Base-by-base conservation (phyloP, 164 flowering plant species). In the Vitis cinerea region DNA sequence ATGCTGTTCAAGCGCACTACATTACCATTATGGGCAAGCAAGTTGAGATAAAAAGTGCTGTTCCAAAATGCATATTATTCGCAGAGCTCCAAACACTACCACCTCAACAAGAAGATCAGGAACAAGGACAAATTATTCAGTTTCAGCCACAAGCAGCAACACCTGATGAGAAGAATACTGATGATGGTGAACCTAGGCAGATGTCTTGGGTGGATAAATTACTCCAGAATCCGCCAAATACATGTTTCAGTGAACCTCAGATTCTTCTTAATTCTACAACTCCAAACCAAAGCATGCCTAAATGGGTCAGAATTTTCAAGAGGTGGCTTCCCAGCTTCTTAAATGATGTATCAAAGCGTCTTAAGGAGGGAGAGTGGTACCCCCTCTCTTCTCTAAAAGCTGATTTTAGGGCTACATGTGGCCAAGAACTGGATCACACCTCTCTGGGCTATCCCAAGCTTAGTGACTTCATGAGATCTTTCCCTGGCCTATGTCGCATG, bases 331-430 rank as follows among this genome's bases (percentile, higher is more conserved):
- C 88, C 1, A 59, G 72, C 9, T 83, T 79, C 77, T 69, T 88
- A n/a, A 5, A 54, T 14, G 73, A 80, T 27, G 71, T 71, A 47
- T 74, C 79, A 5, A 73, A 61, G 69, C 69, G 74, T 54, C 53
- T 71, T 13, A 72, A 64, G 67, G 78, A 74, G 51, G 87, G 79
- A 54, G 78, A 83, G 72, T 77, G 70, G 66, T 88, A 86, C 74
- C 80, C 93, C 59, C 86, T 88, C 23, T 85, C 88, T 29, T 85
- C 93, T 71, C 81, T 88, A 58, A 88, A 88, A 76, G 80, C 73
- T 17, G 93, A 88, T 69, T 88, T 88, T 71, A 82, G 80, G 76
- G 72, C 82, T 27, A 75, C 69, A 4, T 86, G 79, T 70, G 84
- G 87, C 68, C 57, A 82, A 29, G 88, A 88, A 57, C 80, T 88